A percentile compares a stretch with the other conserved stretches of the same genome.
Conservation (phyloP, 768 basidiomycete genomes). For the Pleurotus ostreatus region DNA sequence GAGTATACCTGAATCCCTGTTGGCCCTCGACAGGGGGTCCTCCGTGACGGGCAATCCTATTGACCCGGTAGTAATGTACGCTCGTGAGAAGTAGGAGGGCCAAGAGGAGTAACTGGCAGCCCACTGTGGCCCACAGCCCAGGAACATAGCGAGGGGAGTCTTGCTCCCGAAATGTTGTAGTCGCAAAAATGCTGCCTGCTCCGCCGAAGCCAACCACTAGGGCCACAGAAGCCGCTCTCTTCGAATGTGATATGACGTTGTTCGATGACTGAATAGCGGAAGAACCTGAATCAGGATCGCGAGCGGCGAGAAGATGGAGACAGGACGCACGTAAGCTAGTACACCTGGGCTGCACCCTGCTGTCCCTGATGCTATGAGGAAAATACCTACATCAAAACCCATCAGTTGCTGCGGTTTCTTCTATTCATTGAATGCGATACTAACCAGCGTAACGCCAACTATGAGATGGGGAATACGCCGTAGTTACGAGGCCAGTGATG, state of each 20-base stretch:
- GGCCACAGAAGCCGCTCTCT: conserved; percentile 44
- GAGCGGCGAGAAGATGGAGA: background rate
- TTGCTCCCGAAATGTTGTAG: conserved; percentile 40
- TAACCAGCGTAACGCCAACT: conserved; percentile 40
- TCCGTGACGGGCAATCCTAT: conserved; percentile 24
- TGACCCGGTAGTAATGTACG: conserved; percentile 31
- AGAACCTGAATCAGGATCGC: background rate
- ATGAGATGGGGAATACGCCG: conserved; percentile 31
- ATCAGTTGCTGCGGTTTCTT: background rate
- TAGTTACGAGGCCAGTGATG: conserved; percentile 36
- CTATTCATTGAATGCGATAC: conserved; percentile 2
- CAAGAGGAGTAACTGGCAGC: conserved; percentile 38
- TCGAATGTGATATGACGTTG: conserved; percentile 46
- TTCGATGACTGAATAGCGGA: conserved; percentile 35
- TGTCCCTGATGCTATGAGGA: conserved; percentile 41
- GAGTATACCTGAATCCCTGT: conserved; percentile 37
- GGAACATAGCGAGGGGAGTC: conserved; percentile 44
- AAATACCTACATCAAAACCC: conserved; percentile 31
- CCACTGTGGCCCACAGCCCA: conserved; percentile 43
- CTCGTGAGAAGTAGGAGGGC: conserved; percentile 36
- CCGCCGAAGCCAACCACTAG: conserved; percentile 44
- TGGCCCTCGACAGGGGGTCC: conserved; percentile 25
- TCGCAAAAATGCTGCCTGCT: conserved; percentile 45
- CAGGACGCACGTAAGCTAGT: conserved; percentile 40
- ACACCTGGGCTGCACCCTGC: conserved; percentile 43